Evolutionary conservation across 371 early-diverging fungal species (phyloP), one percentile per base, ranked within the genome.

Genomic region (Syncephalastrum contaminatum): DNA sequence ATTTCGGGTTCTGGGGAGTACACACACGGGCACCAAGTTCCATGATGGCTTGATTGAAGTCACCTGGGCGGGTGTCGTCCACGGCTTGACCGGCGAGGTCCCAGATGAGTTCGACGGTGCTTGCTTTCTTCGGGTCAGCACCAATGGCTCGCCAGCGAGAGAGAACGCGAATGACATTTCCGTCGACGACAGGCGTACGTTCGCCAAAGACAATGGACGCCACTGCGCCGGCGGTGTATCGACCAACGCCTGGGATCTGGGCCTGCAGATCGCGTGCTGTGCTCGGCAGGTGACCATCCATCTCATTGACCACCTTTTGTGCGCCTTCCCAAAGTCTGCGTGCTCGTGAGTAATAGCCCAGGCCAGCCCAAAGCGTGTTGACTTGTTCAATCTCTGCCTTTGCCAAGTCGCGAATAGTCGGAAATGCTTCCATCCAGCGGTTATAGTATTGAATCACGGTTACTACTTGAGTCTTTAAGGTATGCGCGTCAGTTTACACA

Each of bases 1-100:
- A 93, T 22, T 64, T 56, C n/a, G 91, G 91, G 21, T 79, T 82
- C 43, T 74, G 75, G 4, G 91, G 91, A 2, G 88, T 88, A 64
- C 93, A 93, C 0, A 93, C 64, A n/a, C 81, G 74, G 4, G 91
- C 88, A 1, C 92, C 93, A 2, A 91, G 67, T 59, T 93, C 93
- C 93, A 93, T 93, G 51, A 91, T 47, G 3, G 89, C 88, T 59
- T 93, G 91, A 59, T 93, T 93, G 56, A 87, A 91, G 51, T 90
- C 85, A 13, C 93, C 93, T 3, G 91, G 89, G 3, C 83, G 69
- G 10, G 63, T 58, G 12, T 63, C 53, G 20, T 82, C 75, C 6
- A 91, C 73, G 13, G 89, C 47, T n/a, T 59, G 59, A 24, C 66
- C 72, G 2, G 92, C 89, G 19, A 87, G 69, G 10, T 70, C 62